These are phyloP conservation scores for Metschnikowia baotianmanensis DNA, from an alignment of 805 yeast species.

Conservation along the genomic window DNA sequence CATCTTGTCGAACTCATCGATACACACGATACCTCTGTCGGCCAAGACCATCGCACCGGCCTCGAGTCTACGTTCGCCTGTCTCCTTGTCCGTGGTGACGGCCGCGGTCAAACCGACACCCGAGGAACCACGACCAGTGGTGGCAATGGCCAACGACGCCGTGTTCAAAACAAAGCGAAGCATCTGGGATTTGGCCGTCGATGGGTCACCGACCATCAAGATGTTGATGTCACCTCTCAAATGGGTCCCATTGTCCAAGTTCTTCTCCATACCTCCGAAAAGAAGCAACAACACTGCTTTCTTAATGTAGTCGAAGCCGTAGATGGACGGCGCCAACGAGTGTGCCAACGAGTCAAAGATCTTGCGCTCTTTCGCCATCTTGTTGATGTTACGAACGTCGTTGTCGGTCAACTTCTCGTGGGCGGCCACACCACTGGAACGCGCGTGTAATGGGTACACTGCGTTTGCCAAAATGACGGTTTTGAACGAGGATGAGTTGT, in stretches of 20 bases:
- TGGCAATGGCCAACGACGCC: conserved; percentile 93
- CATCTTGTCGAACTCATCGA: conserved; percentile 99
- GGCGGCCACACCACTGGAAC: conserved; percentile 81
- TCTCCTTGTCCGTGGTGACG: conserved; percentile 92
- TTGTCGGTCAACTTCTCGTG: conserved; percentile 66
- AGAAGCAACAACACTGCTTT: conserved; percentile 88
- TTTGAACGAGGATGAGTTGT: conserved; percentile 65
- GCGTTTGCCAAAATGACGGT: conserved; percentile 88
- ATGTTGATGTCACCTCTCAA: conserved; percentile 97
- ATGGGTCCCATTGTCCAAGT: conserved; percentile 91
- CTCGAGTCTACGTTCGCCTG: conserved; percentile 93
- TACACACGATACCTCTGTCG: conserved; percentile 95
- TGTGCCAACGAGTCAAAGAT: conserved; percentile 77
- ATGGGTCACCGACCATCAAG: conserved; percentile 97
- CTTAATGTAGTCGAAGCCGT: conserved; percentile 88
- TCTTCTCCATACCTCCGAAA: conserved; percentile 92
- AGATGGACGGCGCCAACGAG: conserved; percentile 93
- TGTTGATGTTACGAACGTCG: conserved; percentile 85
- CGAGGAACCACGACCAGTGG: conserved; percentile 99
- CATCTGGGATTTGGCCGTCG: conserved; percentile 97
- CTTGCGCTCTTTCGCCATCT: conserved; percentile 63
- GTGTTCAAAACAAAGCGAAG: conserved; percentile 92
- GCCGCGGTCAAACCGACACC: conserved; percentile 99
- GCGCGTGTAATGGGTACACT: conserved; percentile 81
- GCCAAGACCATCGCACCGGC: conserved; percentile 99